A percentile compares a stretch with the other conserved stretches of the same genome.
Conservation (phyloP, 352 stramenopile genomes). For the Paralagenidium karlingii region DNA sequence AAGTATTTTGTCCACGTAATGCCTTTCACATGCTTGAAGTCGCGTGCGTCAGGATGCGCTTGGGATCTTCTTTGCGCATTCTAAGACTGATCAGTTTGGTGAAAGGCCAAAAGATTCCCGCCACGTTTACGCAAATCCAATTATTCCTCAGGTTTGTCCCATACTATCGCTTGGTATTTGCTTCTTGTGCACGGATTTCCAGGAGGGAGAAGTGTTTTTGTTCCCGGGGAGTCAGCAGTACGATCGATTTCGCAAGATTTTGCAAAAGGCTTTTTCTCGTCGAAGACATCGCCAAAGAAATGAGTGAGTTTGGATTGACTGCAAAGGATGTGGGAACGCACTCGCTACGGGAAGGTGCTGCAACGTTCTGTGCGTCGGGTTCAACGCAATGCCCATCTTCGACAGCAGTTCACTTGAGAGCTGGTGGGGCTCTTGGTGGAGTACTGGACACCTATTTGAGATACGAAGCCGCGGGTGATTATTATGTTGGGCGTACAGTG, state of each 20-base stretch:
- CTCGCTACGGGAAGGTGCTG: constrained; percentile 9
- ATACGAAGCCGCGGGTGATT: constrained; percentile 12
- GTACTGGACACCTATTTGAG: constrained; percentile 13
- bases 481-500: constrained; percentile 11
- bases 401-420: constrained; percentile 9
- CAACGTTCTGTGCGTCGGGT: constrained; percentile 8
- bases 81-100: constrained; percentile 18
- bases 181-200: too few relatives aligned
- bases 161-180: constrained; percentile 10
- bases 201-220: constrained; percentile 5
- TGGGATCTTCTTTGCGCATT: constrained; percentile 9
- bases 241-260: constrained; percentile 8
- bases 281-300: neutral
- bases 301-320: neutral
- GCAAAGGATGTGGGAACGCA: constrained; percentile 10
- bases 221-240: constrained; percentile 12
- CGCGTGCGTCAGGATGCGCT: too few relatives aligned
- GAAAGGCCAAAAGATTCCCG: constrained; percentile 3
- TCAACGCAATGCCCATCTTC: constrained; percentile 10
- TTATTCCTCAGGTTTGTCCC: constrained; percentile 8
- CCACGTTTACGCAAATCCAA: constrained; percentile 16
- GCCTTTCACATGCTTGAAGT: too few relatives aligned
- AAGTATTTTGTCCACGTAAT: too few relatives aligned
- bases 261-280: constrained; percentile 5
- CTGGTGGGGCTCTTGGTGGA: constrained; percentile 8